phyloP scores from a whole-genome alignment of 2,329 filamentous ascomycete genomes.

The Nannizziopsis barbatae region DNA sequence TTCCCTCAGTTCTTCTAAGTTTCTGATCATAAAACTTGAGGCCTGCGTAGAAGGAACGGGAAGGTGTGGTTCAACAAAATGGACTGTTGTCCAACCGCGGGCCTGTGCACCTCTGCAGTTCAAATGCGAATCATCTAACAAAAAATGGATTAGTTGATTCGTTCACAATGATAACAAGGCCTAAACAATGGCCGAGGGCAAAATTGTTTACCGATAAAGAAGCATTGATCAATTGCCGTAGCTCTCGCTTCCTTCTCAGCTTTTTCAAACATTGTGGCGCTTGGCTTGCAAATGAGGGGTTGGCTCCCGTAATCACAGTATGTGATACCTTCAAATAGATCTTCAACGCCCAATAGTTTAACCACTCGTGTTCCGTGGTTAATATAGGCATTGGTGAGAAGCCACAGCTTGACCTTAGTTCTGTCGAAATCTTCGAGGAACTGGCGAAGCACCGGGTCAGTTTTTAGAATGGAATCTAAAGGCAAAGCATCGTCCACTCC shows the following conservation, averaged over 20 bases:
- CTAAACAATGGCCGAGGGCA: not conserved
- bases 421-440: constrained; percentile 74
- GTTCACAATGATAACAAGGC: constrained; percentile 3
- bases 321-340: constrained; percentile 87
- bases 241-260: constrained; percentile 77
- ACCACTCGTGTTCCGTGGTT: constrained; percentile 78
- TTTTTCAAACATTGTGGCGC: constrained; percentile 70
- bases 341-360: constrained; percentile 66
- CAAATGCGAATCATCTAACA: constrained; percentile 69
- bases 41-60: constrained; percentile 52
- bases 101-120: constrained; percentile 70
- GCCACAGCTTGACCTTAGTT: constrained; percentile 76
- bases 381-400: constrained; percentile 92
- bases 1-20: constrained; percentile 61
- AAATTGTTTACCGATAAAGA: constrained; percentile 70
- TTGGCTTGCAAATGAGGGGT: constrained; percentile 77
- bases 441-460: constrained; percentile 60
- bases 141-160: not conserved
- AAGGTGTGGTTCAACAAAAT: constrained; percentile 70
- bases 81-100: constrained; percentile 75
- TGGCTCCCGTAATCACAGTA: constrained; percentile 75
- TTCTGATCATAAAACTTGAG: constrained; percentile 62
- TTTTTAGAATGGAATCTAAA: constrained; percentile 70
- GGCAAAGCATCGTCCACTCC: constrained; percentile 93
- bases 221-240: constrained; percentile 59